Evolutionary conservation across 2,329 filamentous ascomycete genomes (phyloP).

Genomic region (Spiromastix sp.): DNA sequence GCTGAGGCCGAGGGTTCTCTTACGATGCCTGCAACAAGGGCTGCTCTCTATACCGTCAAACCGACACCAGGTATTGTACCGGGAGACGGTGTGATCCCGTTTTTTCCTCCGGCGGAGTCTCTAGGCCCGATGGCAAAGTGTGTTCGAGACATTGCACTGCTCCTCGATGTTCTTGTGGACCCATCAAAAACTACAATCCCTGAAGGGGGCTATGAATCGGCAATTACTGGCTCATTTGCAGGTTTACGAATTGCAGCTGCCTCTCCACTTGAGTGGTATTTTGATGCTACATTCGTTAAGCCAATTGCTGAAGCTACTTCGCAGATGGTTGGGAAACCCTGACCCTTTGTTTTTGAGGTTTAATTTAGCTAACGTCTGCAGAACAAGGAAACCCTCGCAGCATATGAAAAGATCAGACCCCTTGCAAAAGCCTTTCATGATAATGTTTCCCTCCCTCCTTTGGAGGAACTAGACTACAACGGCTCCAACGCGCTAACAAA

Average conservation of each 20-base stretch:
- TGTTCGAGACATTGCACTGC: background rate
- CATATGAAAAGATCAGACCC: constrained; percentile 6
- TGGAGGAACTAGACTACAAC: constrained; percentile 4
- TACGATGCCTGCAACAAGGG: constrained; percentile 20
- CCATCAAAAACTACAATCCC: background rate
- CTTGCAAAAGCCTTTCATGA: constrained; percentile 6
- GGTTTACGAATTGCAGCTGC: constrained; percentile 5
- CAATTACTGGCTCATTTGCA: constrained; percentile 1
- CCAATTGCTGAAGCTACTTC: constrained; percentile 6
- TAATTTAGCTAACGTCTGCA: constrained; percentile 1
- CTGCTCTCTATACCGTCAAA: constrained; percentile 25
- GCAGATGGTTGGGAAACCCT: no score
- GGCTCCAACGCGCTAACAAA: constrained; percentile 3
- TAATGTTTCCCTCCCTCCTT: constrained; percentile 4
- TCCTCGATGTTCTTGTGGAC: background rate
- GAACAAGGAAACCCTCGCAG: constrained; percentile 1
- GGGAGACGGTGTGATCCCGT: constrained; percentile 19
- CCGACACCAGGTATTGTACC: constrained; percentile 21
- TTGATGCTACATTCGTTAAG: constrained; percentile 2
- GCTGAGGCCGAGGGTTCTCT: constrained; percentile 26
- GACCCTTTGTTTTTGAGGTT: no score
- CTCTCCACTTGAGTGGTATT: constrained; percentile 5
- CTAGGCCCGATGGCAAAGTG: constrained; percentile 3
- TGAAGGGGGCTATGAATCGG: background rate
- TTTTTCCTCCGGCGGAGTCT: constrained; percentile 5